Evolutionary conservation across 192 early-diverging fungal genomes (phyloP).

Genomic region (Coemansia sp.): DNA sequence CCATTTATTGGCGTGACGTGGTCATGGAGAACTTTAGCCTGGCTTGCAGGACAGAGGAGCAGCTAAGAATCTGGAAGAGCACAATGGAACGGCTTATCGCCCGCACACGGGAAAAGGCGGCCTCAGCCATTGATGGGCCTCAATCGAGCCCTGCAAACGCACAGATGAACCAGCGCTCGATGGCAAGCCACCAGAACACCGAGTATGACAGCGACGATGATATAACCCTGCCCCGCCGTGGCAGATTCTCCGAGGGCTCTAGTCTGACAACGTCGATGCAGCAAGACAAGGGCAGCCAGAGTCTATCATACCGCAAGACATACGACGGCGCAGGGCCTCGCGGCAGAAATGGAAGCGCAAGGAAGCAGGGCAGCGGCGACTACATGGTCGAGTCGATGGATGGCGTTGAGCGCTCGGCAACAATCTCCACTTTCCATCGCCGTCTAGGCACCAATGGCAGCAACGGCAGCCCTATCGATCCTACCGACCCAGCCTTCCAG

Average conservation of each 20-base stretch:
- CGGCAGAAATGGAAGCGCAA: constrained; percentile 19
- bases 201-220: constrained; percentile 45
- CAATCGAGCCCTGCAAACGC: constrained; percentile 6
- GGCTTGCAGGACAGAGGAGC: constrained; percentile 89
- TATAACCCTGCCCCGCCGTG: constrained; percentile 27
- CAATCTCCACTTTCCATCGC: constrained; percentile 38
- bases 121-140: constrained; percentile 12
- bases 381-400: constrained; percentile 43
- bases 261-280: constrained; percentile 47
- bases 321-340: constrained; percentile 39
- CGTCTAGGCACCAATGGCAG: constrained; percentile 48
- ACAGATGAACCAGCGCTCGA: constrained; percentile 13
- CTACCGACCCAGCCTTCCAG: constrained; percentile 9
- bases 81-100: constrained; percentile 74
- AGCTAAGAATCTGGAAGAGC: constrained; percentile 85
- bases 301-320: constrained; percentile 46
- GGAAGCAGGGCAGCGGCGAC: constrained; percentile 41
- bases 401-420: constrained; percentile 49
- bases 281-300: constrained; percentile 31
- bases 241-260: constrained; percentile 48
- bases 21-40: constrained; percentile 86
- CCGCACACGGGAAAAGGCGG: constrained; percentile 51
- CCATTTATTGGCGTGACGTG: constrained; percentile 85
- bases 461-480: constrained; percentile 39
- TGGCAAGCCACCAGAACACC: constrained; percentile 16